Conservation (phyloP, 768 basidiomycete genomes). For the Mycena floridula region DNA sequence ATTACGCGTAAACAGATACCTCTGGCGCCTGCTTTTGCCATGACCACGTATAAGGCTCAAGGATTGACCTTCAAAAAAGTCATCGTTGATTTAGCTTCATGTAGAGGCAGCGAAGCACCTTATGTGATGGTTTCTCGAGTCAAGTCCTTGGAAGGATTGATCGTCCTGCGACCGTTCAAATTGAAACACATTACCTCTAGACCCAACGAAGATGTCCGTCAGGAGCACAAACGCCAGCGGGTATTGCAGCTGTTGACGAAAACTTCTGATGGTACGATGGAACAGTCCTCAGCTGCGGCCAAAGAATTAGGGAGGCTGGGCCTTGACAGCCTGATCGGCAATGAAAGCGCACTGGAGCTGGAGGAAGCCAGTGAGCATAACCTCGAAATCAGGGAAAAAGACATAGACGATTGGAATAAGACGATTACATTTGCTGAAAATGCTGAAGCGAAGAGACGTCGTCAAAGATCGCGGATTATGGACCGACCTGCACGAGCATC, state of each 20-base stretch:
- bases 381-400: no score
- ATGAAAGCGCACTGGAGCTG: no score
- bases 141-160: constrained; percentile 19
- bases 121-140: constrained; percentile 38
- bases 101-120: constrained; percentile 24
- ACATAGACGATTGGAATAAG: no score
- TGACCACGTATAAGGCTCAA: constrained; percentile 35
- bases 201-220: constrained; percentile 2
- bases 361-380: no score
- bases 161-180: constrained; percentile 22
- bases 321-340: no score
- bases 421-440: no score
- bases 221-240: background rate
- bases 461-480: no score
- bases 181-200: constrained; percentile 2
- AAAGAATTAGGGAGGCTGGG: no score
- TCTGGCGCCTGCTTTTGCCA: constrained; percentile 28
- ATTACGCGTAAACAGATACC: constrained; percentile 28
- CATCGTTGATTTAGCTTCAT: constrained; percentile 26
- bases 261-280: no score
- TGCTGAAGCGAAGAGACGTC: no score
- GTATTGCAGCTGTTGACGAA: background rate
- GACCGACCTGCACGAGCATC: no score
- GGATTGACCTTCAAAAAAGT: constrained; percentile 24
- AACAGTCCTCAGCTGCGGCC: no score